Base-by-base conservation (phyloP, 805 yeast species). In the Tetrapisispora arboricola region DNA sequence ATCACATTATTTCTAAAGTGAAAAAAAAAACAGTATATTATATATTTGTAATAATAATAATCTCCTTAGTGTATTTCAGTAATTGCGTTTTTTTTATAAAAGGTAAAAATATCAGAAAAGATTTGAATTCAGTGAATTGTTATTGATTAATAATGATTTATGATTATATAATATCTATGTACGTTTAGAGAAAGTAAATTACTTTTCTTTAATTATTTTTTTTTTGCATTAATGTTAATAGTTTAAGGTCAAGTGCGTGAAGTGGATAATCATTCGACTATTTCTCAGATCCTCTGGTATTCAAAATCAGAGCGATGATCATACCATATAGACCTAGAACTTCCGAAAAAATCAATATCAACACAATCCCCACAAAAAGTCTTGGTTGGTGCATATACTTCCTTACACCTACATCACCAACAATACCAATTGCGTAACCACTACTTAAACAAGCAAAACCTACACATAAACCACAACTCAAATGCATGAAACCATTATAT, bases 401-500 rank as follows among this genome's bases (percentile, higher is more conserved):
- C 54, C 95, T 76, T 36, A 85, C 94, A 49, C 95, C 95, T 55
- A 83, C 94, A 57, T 85, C 95, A 32, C 95, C 95, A 29, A 85
- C 95, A 48, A 85, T 80, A 38, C 95, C 95, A 67, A 85, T 85
- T 44, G 98, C 92, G 64, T 88, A 92, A 34, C 99, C 99, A 44
- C 95, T 84, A 31, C 97, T 88, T 58, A 92, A 71, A 62, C 97
- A 88, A 4, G 97, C 87, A 57, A 92, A 86, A 2, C 99, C 99
- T 33, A 92, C 99, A 28, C 94, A 77, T 45, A 90, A 67, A 1
- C 99, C 99, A 65, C 96, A 87, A 40, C 94, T 88, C 61, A 92
- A 70, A 65, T 92, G 99, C 94, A 92, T 86, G 63, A 87, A 87
- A n/a, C 98, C 98, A 58, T 85, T 84, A 67, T 85, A 92, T 42